These are phyloP conservation scores for Saccharomycopsis oosterbeekiorum DNA, from an alignment of 805 yeast genomes.

Conservation along the genomic window DNA sequence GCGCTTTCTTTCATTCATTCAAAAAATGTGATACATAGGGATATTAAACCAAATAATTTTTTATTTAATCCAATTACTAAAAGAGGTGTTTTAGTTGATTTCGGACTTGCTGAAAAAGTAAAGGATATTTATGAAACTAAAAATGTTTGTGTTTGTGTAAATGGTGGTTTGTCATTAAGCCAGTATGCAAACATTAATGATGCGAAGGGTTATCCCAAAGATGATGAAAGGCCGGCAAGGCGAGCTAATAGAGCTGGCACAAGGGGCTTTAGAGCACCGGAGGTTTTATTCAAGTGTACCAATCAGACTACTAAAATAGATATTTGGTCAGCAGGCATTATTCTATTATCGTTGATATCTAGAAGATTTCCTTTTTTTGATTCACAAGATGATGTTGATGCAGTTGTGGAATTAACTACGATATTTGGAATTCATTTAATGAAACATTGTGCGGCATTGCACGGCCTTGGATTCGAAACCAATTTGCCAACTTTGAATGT, in stretches of 20 bases:
- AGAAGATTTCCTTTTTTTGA: constrained; percentile 89
- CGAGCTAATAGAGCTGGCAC: constrained; percentile 97
- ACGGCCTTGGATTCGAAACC: constrained; percentile 80
- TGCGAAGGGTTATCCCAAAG: constrained; percentile 69
- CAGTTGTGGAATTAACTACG: constrained; percentile 72
- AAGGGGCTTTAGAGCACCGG: constrained; percentile 91
- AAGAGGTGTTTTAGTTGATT: constrained; percentile 80
- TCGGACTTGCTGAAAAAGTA: constrained; percentile 70
- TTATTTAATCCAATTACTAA: constrained; percentile 49
- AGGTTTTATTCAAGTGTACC: constrained; percentile 77
- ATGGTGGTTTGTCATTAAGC: constrained; percentile 24
- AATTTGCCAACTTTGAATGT: constrained; percentile 41
- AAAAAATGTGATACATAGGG: constrained; percentile 80
- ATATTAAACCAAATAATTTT: constrained; percentile 78
- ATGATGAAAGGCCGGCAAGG: constrained; percentile 79
- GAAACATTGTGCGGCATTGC: constrained; percentile 69
- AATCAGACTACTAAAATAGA: constrained; percentile 77
- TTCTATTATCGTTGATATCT: constrained; percentile 64
- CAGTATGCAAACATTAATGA: constrained; percentile 17
- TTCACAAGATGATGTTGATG: constrained; percentile 89
- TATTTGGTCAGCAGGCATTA: constrained; percentile 89
- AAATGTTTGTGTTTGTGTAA: constrained; percentile 47
- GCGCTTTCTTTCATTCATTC: constrained; percentile 64
- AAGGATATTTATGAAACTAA: constrained; percentile 18
- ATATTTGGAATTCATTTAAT: constrained; percentile 69